These are phyloP conservation scores for Colletotrichum filicis DNA, from an alignment of 2,329 filamentous ascomycete genomes.

Conservation along the genomic window DNA sequence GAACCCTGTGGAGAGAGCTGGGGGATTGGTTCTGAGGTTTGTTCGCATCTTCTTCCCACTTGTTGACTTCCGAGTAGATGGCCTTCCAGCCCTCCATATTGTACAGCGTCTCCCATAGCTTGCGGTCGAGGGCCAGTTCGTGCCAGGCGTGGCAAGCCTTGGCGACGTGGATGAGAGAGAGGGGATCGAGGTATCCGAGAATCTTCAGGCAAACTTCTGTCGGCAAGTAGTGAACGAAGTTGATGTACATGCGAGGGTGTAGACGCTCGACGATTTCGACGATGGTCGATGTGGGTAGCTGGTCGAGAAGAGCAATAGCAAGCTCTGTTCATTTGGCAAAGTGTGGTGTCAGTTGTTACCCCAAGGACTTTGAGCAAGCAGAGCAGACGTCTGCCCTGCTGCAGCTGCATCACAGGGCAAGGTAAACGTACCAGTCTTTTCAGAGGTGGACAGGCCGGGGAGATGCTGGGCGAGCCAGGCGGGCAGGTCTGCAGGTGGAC, in stretches of 20 bases:
- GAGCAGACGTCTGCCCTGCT: neutral
- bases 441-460: slow-evolving; percentile 57
- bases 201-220: slow-evolving; percentile 92
- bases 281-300: slow-evolving; percentile 83
- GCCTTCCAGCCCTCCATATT: slow-evolving; percentile 87
- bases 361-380: neutral
- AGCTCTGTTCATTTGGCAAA: slow-evolving; percentile 67
- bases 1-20: slow-evolving; percentile 53
- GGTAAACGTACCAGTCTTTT: slow-evolving; percentile 58
- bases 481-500: slow-evolving; percentile 55
- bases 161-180: slow-evolving; percentile 83
- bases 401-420: neutral
- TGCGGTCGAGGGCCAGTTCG: slow-evolving; percentile 81
- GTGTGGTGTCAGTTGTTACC: neutral
- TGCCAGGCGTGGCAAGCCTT: slow-evolving; percentile 86
- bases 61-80: slow-evolving; percentile 71
- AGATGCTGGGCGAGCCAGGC: slow-evolving; percentile 63
- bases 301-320: slow-evolving; percentile 80
- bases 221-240: slow-evolving; percentile 87
- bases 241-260: slow-evolving; percentile 88
- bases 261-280: slow-evolving; percentile 83
- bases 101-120: slow-evolving; percentile 88
- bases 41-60: slow-evolving; percentile 72
- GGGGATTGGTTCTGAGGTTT: slow-evolving; percentile 51
- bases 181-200: slow-evolving; percentile 84